Conservation (phyloP, 257 asterid genomes). For the Rhazya stricta region DNA sequence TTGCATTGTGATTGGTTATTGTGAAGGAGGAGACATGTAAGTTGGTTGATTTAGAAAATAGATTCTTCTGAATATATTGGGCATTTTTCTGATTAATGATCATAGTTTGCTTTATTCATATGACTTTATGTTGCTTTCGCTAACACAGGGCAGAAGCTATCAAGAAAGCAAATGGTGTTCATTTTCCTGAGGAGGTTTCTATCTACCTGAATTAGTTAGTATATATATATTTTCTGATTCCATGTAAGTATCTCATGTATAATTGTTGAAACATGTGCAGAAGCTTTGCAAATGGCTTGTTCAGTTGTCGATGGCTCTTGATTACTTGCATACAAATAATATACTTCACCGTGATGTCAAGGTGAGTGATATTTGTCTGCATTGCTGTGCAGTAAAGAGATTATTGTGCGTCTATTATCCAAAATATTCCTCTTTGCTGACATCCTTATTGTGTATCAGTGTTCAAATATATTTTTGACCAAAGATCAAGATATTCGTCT, state of each 20-base stretch:
- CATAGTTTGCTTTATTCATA: slow-evolving; percentile 2
- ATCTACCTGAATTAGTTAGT: not conserved
- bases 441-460: slow-evolving; percentile 48
- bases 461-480: slow-evolving; percentile 92
- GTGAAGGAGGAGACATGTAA: slow-evolving; percentile 99
- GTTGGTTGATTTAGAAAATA: slow-evolving; percentile 29
- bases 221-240: not conserved
- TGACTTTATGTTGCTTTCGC: slow-evolving; percentile 17
- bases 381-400: slow-evolving; percentile 2
- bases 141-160: slow-evolving; percentile 82
- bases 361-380: slow-evolving; percentile 36
- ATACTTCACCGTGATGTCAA: slow-evolving; percentile 98
- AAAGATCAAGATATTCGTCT: slow-evolving; percentile 87
- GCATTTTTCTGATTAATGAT: slow-evolving; percentile 3
- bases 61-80: slow-evolving; percentile 3
- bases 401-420: slow-evolving; percentile 3
- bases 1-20: slow-evolving; percentile 94
- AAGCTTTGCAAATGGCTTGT: slow-evolving; percentile 95
- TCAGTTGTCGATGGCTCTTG: slow-evolving; percentile 92
- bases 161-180: slow-evolving; percentile 75
- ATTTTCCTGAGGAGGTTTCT: slow-evolving; percentile 86
- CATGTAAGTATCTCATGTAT: slow-evolving; percentile 16
- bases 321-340: slow-evolving; percentile 80
- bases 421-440: slow-evolving; percentile 15
- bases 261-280: slow-evolving; percentile 42